Evolutionary conservation across 2,329 filamentous ascomycete species (phyloP).

Genomic region (Diplodia scrobiculata): DNA sequence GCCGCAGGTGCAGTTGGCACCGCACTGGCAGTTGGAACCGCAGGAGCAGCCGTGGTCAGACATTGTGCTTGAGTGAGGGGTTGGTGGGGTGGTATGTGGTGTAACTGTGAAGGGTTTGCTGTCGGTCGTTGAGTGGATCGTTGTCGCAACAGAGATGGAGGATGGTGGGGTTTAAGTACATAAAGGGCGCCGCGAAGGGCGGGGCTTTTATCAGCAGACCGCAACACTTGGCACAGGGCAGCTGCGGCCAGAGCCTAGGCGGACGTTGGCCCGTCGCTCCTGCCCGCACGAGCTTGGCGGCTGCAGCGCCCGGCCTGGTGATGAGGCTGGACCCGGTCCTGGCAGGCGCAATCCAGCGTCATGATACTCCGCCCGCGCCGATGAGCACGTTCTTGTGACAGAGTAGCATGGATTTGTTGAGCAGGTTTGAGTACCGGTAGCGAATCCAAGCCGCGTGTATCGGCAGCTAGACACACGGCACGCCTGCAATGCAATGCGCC

Average conservation of each 20-base stretch:
- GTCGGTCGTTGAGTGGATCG: conserved; percentile 7
- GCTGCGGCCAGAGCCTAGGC: neutral
- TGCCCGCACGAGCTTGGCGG: neutral
- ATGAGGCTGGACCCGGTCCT: neutral
- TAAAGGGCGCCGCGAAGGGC: neutral
- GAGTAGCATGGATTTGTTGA: neutral
- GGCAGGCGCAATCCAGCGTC: neutral
- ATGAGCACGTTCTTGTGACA: conserved; percentile 5
- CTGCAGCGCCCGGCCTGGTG: conserved; percentile 2
- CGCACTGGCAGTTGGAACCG: conserved; percentile 34
- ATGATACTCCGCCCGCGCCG: neutral
- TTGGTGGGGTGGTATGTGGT: conserved; percentile 8
- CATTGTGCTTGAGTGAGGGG: conserved; percentile 26
- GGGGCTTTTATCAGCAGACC: conserved; percentile 27
- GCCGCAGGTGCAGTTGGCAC: conserved; percentile 34
- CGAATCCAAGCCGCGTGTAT: neutral
- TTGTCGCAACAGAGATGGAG: neutral
- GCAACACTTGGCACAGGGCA: conserved; percentile 8
- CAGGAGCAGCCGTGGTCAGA: conserved; percentile 31
- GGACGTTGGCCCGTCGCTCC: conserved; percentile 6
- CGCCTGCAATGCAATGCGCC: conserved; percentile 23
- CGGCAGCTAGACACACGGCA: conserved; percentile 1
- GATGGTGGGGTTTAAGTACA: conserved; percentile 3
- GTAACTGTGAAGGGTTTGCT: conserved; percentile 10
- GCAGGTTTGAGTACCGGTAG: conserved; percentile 17